Conservation (phyloP, 805 yeast species). For the Yamadazyma paraphyllophila region DNA sequence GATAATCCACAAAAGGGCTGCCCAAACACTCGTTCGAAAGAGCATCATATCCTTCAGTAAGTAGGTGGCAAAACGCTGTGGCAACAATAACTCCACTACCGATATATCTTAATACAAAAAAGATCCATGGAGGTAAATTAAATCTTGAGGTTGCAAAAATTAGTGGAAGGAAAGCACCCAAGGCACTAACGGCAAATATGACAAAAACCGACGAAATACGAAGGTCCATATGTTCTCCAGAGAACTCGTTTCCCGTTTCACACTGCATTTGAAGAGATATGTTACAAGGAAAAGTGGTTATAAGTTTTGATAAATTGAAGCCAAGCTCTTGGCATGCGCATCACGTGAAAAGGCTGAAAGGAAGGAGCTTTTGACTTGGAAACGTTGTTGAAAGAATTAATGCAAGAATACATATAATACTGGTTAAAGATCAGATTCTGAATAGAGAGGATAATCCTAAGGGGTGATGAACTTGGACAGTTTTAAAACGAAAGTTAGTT, state of each 20-base stretch:
- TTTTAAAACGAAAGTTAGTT: too few species aligned
- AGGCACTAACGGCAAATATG: constrained; percentile 48
- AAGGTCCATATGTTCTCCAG: constrained; percentile 41
- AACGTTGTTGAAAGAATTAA: too few species aligned
- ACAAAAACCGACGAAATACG: constrained; percentile 66
- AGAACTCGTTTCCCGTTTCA: constrained; percentile 40
- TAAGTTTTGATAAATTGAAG: too few species aligned
- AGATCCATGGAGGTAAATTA: constrained; percentile 58
- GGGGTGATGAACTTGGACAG: too few species aligned
- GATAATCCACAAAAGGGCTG: constrained; percentile 51
- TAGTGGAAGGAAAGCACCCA: constrained; percentile 63
- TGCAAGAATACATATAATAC: too few species aligned
- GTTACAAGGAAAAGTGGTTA: neutral
- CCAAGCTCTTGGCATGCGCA: neutral
- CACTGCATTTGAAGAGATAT: constrained; percentile 22
- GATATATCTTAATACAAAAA: constrained; percentile 68
- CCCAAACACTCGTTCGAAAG: constrained; percentile 60
- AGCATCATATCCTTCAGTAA: constrained; percentile 65
- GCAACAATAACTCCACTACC: constrained; percentile 85
- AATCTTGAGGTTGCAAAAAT: constrained; percentile 60
- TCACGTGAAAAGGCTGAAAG: neutral
- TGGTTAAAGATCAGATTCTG: too few species aligned
- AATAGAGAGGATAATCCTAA: too few species aligned
- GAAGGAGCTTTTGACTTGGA: too few species aligned
- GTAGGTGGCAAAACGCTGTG: constrained; percentile 73